Base-by-base conservation (phyloP, 108 stramenopile species). In the Chaetoceros tenuissimus region DNA sequence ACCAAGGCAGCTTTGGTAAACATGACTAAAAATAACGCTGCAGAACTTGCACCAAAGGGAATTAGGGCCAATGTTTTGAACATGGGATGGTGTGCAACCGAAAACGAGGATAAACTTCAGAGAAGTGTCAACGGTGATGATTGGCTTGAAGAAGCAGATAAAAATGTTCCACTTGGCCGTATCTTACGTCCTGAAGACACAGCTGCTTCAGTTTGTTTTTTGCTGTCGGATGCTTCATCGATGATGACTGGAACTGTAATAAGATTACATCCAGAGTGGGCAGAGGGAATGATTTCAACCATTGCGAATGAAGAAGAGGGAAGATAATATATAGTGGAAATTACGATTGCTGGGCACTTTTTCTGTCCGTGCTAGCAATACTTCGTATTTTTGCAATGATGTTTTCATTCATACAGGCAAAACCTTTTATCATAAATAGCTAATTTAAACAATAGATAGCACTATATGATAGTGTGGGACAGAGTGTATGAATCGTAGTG, bases 21-120 rank as follows among this genome's bases (percentile, higher is more conserved):
- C 19, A 25, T 75, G 47, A 75, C 74, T 43, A 73, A 73, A 59
- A 79, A 65, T 26, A 57, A 68, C 28, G 78, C 78, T 22, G 56
- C 67, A 23, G 68, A 72, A 53, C 53, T 75, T 17, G 54, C 52
- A n/a, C 48, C 40, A 18, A 28, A 60, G 2, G 49, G 75, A 1
- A 76, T 79, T 63, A 68, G 75, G 30, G 71, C 73, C 24, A 79
- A 79, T 73, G 71, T 54, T 0, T 51, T 79, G 28, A 70, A 79
- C 31, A 73, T 79, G 57, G 78, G 78, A 24, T 75, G 74, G 78
- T 68, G 51, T 26, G 27, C 57, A 19, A 73, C 72, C 18, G 74
- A 72, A 43, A 68, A 68, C 34, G 78, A 79, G 51, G 54, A 79
- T 30, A 25, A 7, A 30, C 28, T 75, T 21, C 74, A 79, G 45